Evolutionary conservation across 2,329 filamentous ascomycete species (phyloP).

Genomic region (Coniochaeta sp.): DNA sequence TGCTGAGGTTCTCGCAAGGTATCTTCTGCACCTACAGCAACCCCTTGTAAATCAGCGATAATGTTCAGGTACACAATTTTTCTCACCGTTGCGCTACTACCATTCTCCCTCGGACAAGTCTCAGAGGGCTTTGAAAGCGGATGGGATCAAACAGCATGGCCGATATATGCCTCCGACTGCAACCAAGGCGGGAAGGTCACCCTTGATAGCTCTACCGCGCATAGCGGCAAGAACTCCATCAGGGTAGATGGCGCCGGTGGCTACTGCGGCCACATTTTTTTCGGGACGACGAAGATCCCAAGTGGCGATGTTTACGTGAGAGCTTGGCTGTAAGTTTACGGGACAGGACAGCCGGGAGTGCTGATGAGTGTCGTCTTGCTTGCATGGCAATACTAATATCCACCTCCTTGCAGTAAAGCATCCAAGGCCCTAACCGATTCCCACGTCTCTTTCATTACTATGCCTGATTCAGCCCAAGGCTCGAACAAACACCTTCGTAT

Average conservation of each 20-base stretch:
- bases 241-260: conserved; percentile 44
- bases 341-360: not conserved
- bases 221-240: conserved; percentile 49
- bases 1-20: not conserved
- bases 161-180: conserved; percentile 51
- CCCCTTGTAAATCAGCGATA: conserved; percentile 1
- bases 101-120: conserved; percentile 43
- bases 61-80: conserved; percentile 37
- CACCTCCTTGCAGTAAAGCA: conserved; percentile 35
- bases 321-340: conserved; percentile 43
- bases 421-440: conserved; percentile 48
- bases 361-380: not conserved
- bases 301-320: conserved; percentile 51
- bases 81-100: conserved; percentile 37
- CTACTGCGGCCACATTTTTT: conserved; percentile 53
- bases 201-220: conserved; percentile 48
- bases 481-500: conserved; percentile 54
- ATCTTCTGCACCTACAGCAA: not conserved
- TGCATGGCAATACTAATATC: conserved; percentile 11
- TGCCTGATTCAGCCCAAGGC: conserved; percentile 43
- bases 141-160: conserved; percentile 50
- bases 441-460: conserved; percentile 57
- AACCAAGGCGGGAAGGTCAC: conserved; percentile 50
- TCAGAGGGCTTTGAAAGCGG: conserved; percentile 50
- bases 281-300: conserved; percentile 50